Evolutionary conservation across 805 yeast genomes (phyloP), one percentile per base, ranked within the genome.

Genomic region (Cyberlindnera mississippiensis): DNA sequence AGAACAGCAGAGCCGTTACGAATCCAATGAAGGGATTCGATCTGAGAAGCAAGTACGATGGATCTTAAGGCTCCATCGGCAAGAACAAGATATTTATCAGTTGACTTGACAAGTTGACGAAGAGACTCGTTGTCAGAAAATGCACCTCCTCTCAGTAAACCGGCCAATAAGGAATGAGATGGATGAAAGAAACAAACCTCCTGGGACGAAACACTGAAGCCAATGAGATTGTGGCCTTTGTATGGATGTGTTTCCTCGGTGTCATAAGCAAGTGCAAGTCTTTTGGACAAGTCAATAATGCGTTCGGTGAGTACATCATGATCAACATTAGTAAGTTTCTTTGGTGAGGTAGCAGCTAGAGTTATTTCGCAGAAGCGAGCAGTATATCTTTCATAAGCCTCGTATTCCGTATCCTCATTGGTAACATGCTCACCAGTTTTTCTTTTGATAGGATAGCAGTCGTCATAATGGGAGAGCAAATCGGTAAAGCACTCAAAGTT

Each of bases 351-450:
- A 7, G 74, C 58, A 11, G 62, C 57, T 43, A 67, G 66, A 3
- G 72, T 66, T 13, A 75, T 63, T 27, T 66, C 66, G 32, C 71
- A 63, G 17, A 75, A 48, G 0, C 74, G 69, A 4, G 71, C 60
- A 0, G 79, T 69, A 40, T 70, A 68, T 41, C 72, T 73, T 37
- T 73, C 64, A 50, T 80, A 80, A 2, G 72, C 58, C 15, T 70
- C 66, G 49, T 71, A 80, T 33, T 69, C 75, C 22, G 65, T 65
- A 31, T 68, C 67, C 52, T 83, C 88, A 38, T 67, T 68, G 41
- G 75, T 75, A 24, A 82, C 85, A 62, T 84, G 91, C 7, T 79
- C 82, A 10, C 88, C 91, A 33, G 68, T 68, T 47, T 80, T 80
- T 44, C 88, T 69, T 42, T 59, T 67, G 22, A 82, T 61, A 19